Evolutionary conservation across 768 basidiomycete genomes (phyloP), one percentile per base, ranked within the genome.

Genomic region (Coprinopsis cinerea): DNA sequence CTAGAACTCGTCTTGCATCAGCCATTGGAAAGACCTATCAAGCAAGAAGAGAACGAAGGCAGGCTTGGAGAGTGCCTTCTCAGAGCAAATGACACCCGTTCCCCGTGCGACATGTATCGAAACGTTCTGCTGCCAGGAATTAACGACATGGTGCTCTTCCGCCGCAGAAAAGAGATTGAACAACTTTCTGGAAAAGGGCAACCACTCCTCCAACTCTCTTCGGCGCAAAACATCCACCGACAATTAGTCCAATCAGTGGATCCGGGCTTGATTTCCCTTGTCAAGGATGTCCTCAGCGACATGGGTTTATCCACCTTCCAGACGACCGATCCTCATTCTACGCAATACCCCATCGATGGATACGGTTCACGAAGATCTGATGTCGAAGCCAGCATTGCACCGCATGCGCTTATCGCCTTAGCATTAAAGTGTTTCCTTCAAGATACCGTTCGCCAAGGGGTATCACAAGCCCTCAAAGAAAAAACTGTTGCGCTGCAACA

Each of bases 401-500:
- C 76, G 11, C 57, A 65, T 56, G 72, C 73, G 4, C 55, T 71
- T 37, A 58, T 79, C 15, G 61, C 73, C 7, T 52, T 75, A 15
- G 53, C 63, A 4, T 57, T 65, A 9, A 59, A 63, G 48, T 58
- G 52, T 25, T 71, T 77, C 44, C 53, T 74, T 5, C 63, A 64
- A 14, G 53, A 56, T 1, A 57, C 77, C 42, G 59, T 76, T 18
- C 54, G 58, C 26, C 63, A 63, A 24, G 77, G 71, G 15, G 46
- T 74, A 28, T 64, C 69, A 2, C 60, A 65, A 34, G 62, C 69
- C 20, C 56, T 61, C 20, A 57, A 60, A 24, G 70, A 76, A 55
- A 68, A 66, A 50, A 53, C 44, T 14, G 53, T 54, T 28, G 59
- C 57, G 17, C 27, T 36, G 14, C 40, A 20, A 28, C 41, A 35